phyloP scores from a whole-genome alignment of 805 yeast genomes.

The Candida bentonensis region DNA sequence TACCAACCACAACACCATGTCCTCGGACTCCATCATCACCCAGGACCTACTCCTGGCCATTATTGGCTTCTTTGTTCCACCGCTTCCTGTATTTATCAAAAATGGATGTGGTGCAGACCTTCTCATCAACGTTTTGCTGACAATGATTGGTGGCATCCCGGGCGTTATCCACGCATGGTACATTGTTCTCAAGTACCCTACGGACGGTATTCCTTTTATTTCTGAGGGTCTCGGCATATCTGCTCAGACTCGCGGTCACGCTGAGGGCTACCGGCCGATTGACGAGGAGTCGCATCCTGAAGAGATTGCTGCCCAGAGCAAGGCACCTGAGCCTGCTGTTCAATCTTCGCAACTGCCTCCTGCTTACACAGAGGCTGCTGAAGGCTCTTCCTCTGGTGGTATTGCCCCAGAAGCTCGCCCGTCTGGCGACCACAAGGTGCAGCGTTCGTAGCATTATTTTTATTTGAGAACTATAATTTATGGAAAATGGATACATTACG shows the following conservation, averaged over 20 bases:
- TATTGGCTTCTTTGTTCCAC: conserved; percentile 55
- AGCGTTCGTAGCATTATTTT: too few relatives aligned
- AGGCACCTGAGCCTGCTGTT: not conserved
- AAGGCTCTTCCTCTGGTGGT: not conserved
- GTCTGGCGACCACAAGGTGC: not conserved
- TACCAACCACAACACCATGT: too few relatives aligned
- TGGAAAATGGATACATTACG: too few relatives aligned
- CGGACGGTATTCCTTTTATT: conserved; percentile 11
- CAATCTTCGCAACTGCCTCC: not conserved
- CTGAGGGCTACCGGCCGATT: not conserved
- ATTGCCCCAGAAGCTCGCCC: not conserved
- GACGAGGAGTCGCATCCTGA: conserved; percentile 1
- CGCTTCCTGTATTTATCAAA: conserved; percentile 56
- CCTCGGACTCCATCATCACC: conserved; percentile 5
- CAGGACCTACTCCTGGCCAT: conserved; percentile 43
- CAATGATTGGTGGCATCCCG: conserved; percentile 50
- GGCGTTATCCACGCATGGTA: conserved; percentile 56
- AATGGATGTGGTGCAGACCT: conserved; percentile 48
- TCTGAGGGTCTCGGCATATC: not conserved
- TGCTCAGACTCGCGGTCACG: not conserved
- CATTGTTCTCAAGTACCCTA: conserved; percentile 28
- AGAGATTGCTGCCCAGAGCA: not conserved
- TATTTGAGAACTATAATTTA: too few relatives aligned
- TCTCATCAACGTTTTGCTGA: conserved; percentile 38
- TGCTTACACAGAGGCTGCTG: not conserved